phyloP scores from a whole-genome alignment of 805 yeast genomes.

The Diddensiella caesifluorescens region DNA sequence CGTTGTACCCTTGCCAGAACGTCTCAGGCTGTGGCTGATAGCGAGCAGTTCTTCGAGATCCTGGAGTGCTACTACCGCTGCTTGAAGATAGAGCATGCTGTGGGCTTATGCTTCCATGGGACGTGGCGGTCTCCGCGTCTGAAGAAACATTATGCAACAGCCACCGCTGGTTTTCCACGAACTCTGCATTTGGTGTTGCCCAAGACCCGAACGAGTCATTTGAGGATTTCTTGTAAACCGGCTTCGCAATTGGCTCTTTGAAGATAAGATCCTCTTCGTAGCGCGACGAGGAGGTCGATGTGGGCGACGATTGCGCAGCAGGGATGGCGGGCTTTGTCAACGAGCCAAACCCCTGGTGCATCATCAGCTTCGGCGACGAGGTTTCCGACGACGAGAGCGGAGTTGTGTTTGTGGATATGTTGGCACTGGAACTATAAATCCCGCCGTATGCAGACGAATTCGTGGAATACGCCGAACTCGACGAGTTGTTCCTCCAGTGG shows the following conservation, averaged over 20 bases:
- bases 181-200: constrained; percentile 22
- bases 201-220: constrained; percentile 23
- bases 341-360: background rate
- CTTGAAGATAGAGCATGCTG: background rate
- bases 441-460: background rate
- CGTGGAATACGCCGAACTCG: constrained; percentile 6
- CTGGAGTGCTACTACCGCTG: constrained; percentile 4
- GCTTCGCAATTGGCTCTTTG: background rate
- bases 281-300: constrained; percentile 1
- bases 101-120: constrained; percentile 1
- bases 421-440: too few relatives aligned
- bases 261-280: background rate
- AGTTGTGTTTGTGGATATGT: background rate
- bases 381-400: constrained; percentile 1
- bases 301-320: constrained; percentile 4
- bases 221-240: constrained; percentile 14
- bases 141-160: constrained; percentile 14
- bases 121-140: constrained; percentile 5
- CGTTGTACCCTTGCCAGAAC: background rate
- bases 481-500: constrained; percentile 8
- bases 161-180: constrained; percentile 27
- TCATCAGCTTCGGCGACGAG: background rate
- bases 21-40: background rate
- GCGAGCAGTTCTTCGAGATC: constrained; percentile 2
- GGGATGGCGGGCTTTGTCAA: background rate